phyloP scores from a whole-genome alignment of 2,329 filamentous ascomycete genomes.

The Ophiocordyceps unilateralis region DNA sequence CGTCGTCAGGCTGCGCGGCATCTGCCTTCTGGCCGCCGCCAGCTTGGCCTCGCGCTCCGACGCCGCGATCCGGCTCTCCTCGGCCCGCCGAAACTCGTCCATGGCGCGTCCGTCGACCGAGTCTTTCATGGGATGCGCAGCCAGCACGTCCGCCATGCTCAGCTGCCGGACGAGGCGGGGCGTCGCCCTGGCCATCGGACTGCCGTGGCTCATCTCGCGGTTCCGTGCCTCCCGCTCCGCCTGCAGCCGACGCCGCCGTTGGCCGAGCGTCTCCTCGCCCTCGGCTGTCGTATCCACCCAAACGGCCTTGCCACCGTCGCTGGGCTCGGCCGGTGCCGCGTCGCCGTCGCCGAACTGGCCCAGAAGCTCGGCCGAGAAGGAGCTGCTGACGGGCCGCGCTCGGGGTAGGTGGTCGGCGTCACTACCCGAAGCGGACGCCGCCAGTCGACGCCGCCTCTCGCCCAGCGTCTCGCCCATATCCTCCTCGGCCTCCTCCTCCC shows the following conservation, averaged over 20 bases:
- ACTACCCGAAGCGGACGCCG: constrained; percentile 27
- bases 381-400: constrained; percentile 41
- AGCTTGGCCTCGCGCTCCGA: constrained; percentile 30
- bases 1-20: constrained; percentile 23
- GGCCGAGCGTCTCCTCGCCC: constrained; percentile 57
- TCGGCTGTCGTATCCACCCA: constrained; percentile 25
- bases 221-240: constrained; percentile 48
- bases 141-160: constrained; percentile 43
- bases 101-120: constrained; percentile 16
- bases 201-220: constrained; percentile 28
- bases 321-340: constrained; percentile 15
- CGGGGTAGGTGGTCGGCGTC: constrained; percentile 27
- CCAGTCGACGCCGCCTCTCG: constrained; percentile 47
- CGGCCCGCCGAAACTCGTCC: constrained; percentile 22
- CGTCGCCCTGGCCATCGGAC: constrained; percentile 6
- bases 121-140: constrained; percentile 23
- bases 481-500: constrained; percentile 24
- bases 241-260: constrained; percentile 57
- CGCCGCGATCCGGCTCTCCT: constrained; percentile 19
- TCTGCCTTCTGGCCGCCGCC: constrained; percentile 28
- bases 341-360: constrained; percentile 36
- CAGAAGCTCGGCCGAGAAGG: constrained; percentile 54
- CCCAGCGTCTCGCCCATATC: constrained; percentile 48
- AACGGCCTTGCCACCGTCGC: constrained; percentile 14
- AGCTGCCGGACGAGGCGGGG: constrained; percentile 16